Base-by-base conservation (phyloP, 306 rosid species). In the Citrullus mucosospermus region DNA sequence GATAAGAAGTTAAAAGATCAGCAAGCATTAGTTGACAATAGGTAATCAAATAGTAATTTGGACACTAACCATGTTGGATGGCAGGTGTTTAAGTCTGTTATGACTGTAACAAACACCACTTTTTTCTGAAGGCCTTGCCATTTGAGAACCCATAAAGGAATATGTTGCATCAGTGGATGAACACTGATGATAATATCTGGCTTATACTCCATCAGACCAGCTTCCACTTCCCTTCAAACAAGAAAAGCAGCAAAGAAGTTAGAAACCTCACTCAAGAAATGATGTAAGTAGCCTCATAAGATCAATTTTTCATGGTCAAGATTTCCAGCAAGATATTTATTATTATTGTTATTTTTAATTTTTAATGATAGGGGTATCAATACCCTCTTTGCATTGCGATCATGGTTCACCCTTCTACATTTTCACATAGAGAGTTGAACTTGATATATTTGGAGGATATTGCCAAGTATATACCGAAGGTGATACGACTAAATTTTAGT, bases 71-170 rank as follows among this genome's bases (percentile, higher is more conserved):
- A 96, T 48, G 99, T 96, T 36, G 90, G 99, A 83, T 96, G 99
- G 83, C 99, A 96, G 56, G 92, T 85, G 68, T 84, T 89, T 70
- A 96, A 90, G 84, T 96, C 98, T 22, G 99, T 96, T 78, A 96
- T 91, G 41, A 96, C 98, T 0, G 99, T 92, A 59, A 87, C 93
- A 87, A 96, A 96, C 38, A 92, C 54, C 70, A 96, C 99, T 85
- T 91, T 96, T 85, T 92, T 88, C 78, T 91, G 96, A 80, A 96
- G 88, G 79, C 93, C 91, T 88, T 96, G 99, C 98, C 99, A 96
- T 80, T 96, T 96, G n/a, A 96, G 91, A 78, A 96, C 99, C 99
- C 99, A 92, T 71, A 92, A 77, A 39, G 99, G 99, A 87, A 96
- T 92, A 80, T 96, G 99, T 56, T 96, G 99, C 99, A 96, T 96